A percentile compares a stretch with the other conserved stretches of the same genome.
phyloP scores from a whole-genome alignment of 176 grass and related monocot genomes.

The Paspalum vaginatum region DNA sequence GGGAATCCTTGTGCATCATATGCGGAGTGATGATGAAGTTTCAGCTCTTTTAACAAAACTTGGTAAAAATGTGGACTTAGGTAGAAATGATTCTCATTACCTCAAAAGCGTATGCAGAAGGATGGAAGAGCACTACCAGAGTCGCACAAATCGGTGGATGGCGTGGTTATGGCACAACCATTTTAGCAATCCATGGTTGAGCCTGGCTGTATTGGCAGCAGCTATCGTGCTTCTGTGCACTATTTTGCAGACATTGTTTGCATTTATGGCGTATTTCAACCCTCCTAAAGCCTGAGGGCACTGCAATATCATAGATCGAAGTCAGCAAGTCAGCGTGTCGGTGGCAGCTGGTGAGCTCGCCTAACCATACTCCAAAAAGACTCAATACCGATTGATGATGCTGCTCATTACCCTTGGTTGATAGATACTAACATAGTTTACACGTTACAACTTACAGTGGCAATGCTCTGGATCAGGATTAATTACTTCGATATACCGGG shows the following conservation, averaged over 20 bases:
- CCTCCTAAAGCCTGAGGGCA: too few species aligned
- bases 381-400: too few species aligned
- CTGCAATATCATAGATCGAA: too few species aligned
- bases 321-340: too few species aligned
- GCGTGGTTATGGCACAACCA: slow-evolving; percentile 7
- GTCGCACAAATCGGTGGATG: neutral
- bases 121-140: neutral
- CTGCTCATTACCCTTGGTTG: too few species aligned
- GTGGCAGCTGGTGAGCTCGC: too few species aligned
- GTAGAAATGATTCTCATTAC: neutral
- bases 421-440: too few species aligned
- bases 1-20: neutral
- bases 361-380: too few species aligned
- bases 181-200: neutral
- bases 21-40: neutral
- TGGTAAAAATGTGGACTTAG: neutral
- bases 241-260: neutral
- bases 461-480: too few species aligned
- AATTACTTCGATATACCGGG: too few species aligned
- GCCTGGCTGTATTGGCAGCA: neutral
- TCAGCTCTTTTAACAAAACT: neutral
- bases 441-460: too few species aligned
- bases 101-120: neutral
- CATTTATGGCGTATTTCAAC: neutral
- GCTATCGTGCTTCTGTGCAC: neutral